Evolutionary conservation across 805 yeast genomes (phyloP), one percentile per base, ranked within the genome.

Genomic region (Nakazawaea wickerhamii): DNA sequence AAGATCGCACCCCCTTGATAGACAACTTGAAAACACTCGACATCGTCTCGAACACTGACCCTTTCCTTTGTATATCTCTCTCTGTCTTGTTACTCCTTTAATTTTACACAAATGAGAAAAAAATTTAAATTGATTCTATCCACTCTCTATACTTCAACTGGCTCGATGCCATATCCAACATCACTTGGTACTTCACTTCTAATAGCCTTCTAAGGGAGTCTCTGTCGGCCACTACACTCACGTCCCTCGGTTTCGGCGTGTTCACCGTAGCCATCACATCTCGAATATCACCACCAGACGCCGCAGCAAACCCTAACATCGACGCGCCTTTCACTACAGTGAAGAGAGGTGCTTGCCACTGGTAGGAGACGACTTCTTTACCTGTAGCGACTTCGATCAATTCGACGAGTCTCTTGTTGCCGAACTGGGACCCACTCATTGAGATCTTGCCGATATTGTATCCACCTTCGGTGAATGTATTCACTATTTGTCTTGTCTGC

Each of bases 1-100:
- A 93, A 0, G 98, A 89, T 31, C 99, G 70, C 4, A 93, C 77
- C 21, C 99, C 99, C 44, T 81, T 82, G 18, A 93, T 83, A 0
- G 88, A 78, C 13, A 84, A 73, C 64, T 82, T 64, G 51, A 71
- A 71, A 1, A 72, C 62, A 28, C 74, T 63, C 26, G 76, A 68
- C 77, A 43, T 43, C n/a, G 6, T 15, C 11, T n/a, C n/a, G 11
- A 9, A 6, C 34, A 31, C 21, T 14, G 8, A 7, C 7, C n/a
- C 32, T 7, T 8, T 30, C n/a, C n/a, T n/a, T n/a, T n/a, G n/a
- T n/a, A n/a, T 11, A 13, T 30, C 15, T 4, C 14, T 32, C 18
- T 17, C 4, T 32, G 4, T 7, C 18, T 32, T 32, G 8, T 89
- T 85, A 55, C 81, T 95, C 9, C 96, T 87, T 57, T 89, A 84